Conservation (phyloP, 768 basidiomycete genomes). For the Pisolithus microcarpus region DNA sequence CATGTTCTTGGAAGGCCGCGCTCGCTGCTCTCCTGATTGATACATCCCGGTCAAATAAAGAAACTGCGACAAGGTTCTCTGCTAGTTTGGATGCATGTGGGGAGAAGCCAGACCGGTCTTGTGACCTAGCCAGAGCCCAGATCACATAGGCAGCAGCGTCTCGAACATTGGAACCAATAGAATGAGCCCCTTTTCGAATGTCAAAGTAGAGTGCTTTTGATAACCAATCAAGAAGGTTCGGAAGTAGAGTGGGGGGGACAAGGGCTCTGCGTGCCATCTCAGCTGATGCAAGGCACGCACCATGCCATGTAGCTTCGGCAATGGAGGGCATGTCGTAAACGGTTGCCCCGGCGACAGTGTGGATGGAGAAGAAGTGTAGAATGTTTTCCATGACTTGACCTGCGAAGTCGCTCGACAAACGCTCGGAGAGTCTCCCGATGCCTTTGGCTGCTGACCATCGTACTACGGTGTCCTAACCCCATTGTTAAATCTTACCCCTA, state of each 20-base stretch:
- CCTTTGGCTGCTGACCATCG: slow-evolving; percentile 95
- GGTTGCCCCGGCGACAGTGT: slow-evolving; percentile 55
- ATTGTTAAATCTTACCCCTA: slow-evolving; percentile 1
- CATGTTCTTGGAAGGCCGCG: slow-evolving; percentile 95
- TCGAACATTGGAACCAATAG: slow-evolving; percentile 89
- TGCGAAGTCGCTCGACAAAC: slow-evolving; percentile 68
- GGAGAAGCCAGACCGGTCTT: slow-evolving; percentile 48
- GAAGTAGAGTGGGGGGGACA: slow-evolving; percentile 49
- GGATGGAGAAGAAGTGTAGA: slow-evolving; percentile 68
- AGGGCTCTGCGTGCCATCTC: slow-evolving; percentile 85
- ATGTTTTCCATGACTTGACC: slow-evolving; percentile 79
- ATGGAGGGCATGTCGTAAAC: slow-evolving; percentile 67
- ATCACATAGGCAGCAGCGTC: slow-evolving; percentile 92
- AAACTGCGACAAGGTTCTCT: slow-evolving; percentile 63
- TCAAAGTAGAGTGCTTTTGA: slow-evolving; percentile 89
- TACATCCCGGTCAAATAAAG: slow-evolving; percentile 89
- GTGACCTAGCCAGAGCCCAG: slow-evolving; percentile 87
- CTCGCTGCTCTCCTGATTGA: slow-evolving; percentile 93
- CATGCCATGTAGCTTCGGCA: slow-evolving; percentile 92
- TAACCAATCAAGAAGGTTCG: slow-evolving; percentile 68
- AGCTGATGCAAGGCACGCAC: slow-evolving; percentile 85
- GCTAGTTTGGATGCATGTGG: slow-evolving; percentile 65
- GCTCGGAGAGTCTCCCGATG: slow-evolving; percentile 74
- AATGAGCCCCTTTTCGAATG: slow-evolving; percentile 84
- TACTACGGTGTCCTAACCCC: slow-evolving; percentile 78